A percentile compares a stretch with the other conserved stretches of the same genome.
Evolutionary conservation across 495 filamentous ascomycete genomes (phyloP).

Genomic region (Tirmania nivea): DNA sequence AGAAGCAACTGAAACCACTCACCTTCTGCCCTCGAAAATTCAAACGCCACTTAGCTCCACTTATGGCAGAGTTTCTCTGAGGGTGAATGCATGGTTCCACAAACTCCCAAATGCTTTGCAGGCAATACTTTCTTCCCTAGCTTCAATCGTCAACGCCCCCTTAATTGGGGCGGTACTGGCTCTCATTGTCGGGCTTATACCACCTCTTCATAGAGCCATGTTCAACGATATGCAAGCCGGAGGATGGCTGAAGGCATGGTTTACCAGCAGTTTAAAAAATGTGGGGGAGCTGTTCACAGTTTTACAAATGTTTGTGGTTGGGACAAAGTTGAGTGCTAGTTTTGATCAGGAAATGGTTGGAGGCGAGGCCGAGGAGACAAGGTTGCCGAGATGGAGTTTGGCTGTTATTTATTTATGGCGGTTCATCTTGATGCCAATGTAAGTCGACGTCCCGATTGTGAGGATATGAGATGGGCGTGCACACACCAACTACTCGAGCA

Average conservation of each 20-base stretch:
- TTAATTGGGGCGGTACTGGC: slow-evolving; percentile 43
- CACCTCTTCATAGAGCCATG: slow-evolving; percentile 40
- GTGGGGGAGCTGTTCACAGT: slow-evolving; percentile 49
- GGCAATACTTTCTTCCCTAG: too few relatives aligned
- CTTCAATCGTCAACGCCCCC: slow-evolving; percentile 29
- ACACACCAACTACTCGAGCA: background rate
- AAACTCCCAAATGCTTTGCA: too few relatives aligned
- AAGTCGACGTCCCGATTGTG: slow-evolving; percentile 8
- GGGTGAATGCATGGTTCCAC: too few relatives aligned
- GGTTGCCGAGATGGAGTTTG: slow-evolving; percentile 30
- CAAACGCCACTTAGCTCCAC: too few relatives aligned
- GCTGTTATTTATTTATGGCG: slow-evolving; percentile 35
- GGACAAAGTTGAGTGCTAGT: slow-evolving; percentile 39
- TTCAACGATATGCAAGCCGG: slow-evolving; percentile 42
- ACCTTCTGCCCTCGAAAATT: slow-evolving; percentile 3
- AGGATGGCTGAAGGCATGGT: slow-evolving; percentile 48
- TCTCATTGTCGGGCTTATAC: slow-evolving; percentile 38
- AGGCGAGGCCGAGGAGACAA: slow-evolving; percentile 13
- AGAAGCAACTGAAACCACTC: slow-evolving; percentile 13
- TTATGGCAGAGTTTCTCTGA: too few relatives aligned
- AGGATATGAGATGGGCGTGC: slow-evolving; percentile 5
- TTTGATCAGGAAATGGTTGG: slow-evolving; percentile 14
- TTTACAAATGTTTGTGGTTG: slow-evolving; percentile 51
- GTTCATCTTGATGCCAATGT: slow-evolving; percentile 45
- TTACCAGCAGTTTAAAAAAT: slow-evolving; percentile 43